phyloP scores from a whole-genome alignment of 306 rosid species.

The Sophora flavescens region DNA sequence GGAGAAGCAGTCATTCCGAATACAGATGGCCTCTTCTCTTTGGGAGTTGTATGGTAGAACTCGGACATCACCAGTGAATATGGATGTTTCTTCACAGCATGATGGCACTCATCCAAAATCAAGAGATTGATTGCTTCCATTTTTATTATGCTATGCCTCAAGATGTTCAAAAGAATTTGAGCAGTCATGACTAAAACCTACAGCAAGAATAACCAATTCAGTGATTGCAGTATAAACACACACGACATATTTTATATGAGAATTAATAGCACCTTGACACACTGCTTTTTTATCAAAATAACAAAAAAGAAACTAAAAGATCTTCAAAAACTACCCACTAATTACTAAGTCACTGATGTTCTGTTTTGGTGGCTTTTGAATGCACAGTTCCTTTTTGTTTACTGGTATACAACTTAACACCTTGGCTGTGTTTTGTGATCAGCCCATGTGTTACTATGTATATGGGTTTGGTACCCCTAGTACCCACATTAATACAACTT shows the following conservation, averaged over 20 bases:
- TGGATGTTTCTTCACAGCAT: slow-evolving; percentile 98
- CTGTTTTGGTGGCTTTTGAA: too few relatives aligned
- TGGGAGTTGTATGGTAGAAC: slow-evolving; percentile 94
- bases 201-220: slow-evolving; percentile 50
- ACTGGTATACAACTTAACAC: too few relatives aligned
- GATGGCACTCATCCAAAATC: slow-evolving; percentile 98
- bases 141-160: slow-evolving; percentile 96
- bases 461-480: too few relatives aligned
- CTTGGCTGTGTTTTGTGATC: too few relatives aligned
- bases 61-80: slow-evolving; percentile 98
- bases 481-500: too few relatives aligned
- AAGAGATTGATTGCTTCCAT: slow-evolving; percentile 92
- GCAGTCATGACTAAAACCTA: slow-evolving; percentile 99
- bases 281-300: neutral
- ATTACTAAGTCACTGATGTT: too few relatives aligned
- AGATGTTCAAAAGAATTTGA: slow-evolving; percentile 95
- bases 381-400: too few relatives aligned
- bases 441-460: too few relatives aligned
- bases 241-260: slow-evolving; percentile 14
- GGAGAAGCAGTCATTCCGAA: slow-evolving; percentile 99
- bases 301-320: slow-evolving; percentile 8
- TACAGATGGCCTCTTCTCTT: slow-evolving; percentile 87
- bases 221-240: slow-evolving; percentile 27
- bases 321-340: slow-evolving; percentile 9
- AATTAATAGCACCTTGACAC: slow-evolving; percentile 22